phyloP scores from a whole-genome alignment of 2,329 filamentous ascomycete species.

The Talaromyces sp. region DNA sequence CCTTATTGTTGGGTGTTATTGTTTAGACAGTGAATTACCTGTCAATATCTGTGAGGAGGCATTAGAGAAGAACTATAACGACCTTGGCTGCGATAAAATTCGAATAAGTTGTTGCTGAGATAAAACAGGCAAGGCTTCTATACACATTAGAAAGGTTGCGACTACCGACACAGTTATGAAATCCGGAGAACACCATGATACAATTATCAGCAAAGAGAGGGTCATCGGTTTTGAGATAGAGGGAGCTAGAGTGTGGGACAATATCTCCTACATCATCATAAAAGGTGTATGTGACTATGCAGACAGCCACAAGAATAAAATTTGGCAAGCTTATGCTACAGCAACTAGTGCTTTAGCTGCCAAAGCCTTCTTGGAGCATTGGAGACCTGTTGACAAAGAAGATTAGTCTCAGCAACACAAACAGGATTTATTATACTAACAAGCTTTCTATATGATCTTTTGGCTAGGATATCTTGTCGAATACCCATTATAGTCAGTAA shows the following conservation, averaged over 20 bases:
- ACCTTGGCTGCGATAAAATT: background rate
- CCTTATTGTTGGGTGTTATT: background rate
- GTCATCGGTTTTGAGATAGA: slow-evolving; percentile 30
- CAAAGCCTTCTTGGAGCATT: slow-evolving; percentile 1
- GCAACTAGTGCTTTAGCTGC: background rate
- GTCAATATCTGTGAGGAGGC: background rate
- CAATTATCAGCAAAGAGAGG: background rate
- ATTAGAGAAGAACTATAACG: background rate
- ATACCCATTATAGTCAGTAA: background rate
- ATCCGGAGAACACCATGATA: slow-evolving; percentile 6
- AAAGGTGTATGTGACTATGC: slow-evolving; percentile 8
- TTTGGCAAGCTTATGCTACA: background rate
- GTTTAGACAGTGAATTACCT: background rate
- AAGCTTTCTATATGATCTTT: background rate
- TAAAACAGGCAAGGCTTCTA: background rate
- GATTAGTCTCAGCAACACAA: background rate
- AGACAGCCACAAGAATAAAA: slow-evolving; percentile 7
- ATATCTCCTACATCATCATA: background rate
- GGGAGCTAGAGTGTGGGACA: slow-evolving; percentile 26
- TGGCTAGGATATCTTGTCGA: background rate
- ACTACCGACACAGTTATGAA: slow-evolving; percentile 7
- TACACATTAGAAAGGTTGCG: slow-evolving; percentile 5
- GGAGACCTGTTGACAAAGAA: background rate
- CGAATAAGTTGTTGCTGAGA: background rate
- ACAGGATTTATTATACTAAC: background rate